Evolutionary conservation across 352 stramenopile species (phyloP).

Genomic region (Thalassiosira hispida): DNA sequence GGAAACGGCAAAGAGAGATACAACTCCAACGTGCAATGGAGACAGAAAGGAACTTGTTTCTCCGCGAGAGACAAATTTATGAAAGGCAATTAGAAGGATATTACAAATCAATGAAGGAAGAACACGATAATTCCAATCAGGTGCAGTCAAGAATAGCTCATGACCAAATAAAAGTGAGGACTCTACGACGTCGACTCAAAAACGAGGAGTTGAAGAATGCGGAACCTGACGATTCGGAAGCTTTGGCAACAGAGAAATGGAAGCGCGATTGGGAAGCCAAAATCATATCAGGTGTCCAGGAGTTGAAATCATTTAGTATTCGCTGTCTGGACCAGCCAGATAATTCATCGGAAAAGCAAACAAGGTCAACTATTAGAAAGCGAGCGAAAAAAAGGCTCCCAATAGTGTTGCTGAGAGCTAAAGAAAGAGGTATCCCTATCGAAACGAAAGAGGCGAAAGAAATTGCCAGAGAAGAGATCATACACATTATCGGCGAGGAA

Average conservation of each 20-base stretch:
- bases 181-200: slow-evolving; percentile 40
- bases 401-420: slow-evolving; percentile 36
- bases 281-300: slow-evolving; percentile 39
- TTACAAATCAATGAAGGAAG: slow-evolving; percentile 46
- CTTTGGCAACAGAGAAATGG: slow-evolving; percentile 36
- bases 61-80: slow-evolving; percentile 50
- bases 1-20: slow-evolving; percentile 34
- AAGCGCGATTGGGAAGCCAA: slow-evolving; percentile 34
- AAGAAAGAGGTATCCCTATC: slow-evolving; percentile 45
- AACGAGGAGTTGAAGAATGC: slow-evolving; percentile 50
- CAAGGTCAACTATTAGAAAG: slow-evolving; percentile 25
- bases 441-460: slow-evolving; percentile 41
- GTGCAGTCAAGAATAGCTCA: slow-evolving; percentile 28
- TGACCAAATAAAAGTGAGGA: slow-evolving; percentile 45
- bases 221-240: slow-evolving; percentile 36
- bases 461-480: slow-evolving; percentile 48
- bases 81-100: slow-evolving; percentile 44
- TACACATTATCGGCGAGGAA: slow-evolving; percentile 55
- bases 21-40: slow-evolving; percentile 47
- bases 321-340: slow-evolving; percentile 41
- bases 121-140: slow-evolving; percentile 27
- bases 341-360: slow-evolving; percentile 53
- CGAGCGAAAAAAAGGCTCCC: slow-evolving; percentile 34
- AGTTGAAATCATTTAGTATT: slow-evolving; percentile 20
- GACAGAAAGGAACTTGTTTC: slow-evolving; percentile 28